phyloP scores from a whole-genome alignment of 108 stramenopile genomes.

The Cyclostephanos tholiformis region DNA sequence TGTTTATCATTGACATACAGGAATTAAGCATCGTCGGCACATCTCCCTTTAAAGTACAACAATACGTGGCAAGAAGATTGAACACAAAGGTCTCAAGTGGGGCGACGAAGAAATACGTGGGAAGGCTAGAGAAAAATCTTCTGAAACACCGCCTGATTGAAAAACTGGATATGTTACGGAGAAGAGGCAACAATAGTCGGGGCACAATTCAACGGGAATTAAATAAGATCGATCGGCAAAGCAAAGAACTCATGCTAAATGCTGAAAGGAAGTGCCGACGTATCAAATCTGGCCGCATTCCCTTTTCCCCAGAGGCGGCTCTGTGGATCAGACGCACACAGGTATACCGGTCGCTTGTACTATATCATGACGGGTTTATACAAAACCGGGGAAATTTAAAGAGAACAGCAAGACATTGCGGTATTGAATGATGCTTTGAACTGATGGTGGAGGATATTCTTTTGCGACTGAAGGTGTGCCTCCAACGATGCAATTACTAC shows the following conservation, averaged over 20 bases:
- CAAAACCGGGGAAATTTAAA: neutral
- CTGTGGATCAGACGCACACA: conserved; percentile 8
- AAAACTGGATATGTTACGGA: too few relatives aligned
- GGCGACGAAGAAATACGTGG: too few relatives aligned
- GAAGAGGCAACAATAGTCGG: too few relatives aligned
- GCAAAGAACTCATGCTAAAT: neutral
- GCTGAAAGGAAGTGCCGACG: conserved; percentile 14
- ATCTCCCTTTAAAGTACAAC: neutral
- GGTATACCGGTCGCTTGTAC: neutral
- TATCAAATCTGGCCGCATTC: too few relatives aligned
- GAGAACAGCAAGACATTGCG: neutral
- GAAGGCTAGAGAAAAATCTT: neutral
- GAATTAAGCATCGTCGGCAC: neutral
- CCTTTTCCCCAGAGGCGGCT: conserved; percentile 12
- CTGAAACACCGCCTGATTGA: neutral
- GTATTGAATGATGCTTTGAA: neutral
- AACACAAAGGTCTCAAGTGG: conserved; percentile 6
- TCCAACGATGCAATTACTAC: neutral
- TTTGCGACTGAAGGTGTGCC: neutral
- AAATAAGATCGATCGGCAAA: too few relatives aligned
- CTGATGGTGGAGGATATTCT: neutral
- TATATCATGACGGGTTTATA: neutral
- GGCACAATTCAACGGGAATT: too few relatives aligned
- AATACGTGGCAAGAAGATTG: neutral
- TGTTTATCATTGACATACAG: too few relatives aligned